Conservation (phyloP, 2,329 filamentous ascomycete species). For the Aspergillus uvarum region DNA sequence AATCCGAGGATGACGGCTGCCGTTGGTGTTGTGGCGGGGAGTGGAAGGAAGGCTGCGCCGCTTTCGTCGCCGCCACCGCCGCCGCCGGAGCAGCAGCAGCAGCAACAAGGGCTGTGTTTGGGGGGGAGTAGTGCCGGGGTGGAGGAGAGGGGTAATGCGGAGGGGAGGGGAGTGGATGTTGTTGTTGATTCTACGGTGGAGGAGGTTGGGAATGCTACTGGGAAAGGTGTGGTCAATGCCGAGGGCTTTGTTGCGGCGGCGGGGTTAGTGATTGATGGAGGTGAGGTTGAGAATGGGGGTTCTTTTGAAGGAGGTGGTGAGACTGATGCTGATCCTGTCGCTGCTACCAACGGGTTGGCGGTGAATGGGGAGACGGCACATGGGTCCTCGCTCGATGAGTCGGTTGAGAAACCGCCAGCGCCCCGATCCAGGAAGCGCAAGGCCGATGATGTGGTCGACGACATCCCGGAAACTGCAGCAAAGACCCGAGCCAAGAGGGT, state of each 20-base stretch:
- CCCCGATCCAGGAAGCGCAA: constrained; percentile 24
- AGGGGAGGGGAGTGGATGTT: not conserved
- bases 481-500: constrained; percentile 26
- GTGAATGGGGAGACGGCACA: not conserved
- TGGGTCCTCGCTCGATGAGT: too few species aligned
- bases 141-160: not conserved
- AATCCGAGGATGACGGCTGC: constrained; percentile 31
- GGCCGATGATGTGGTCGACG: constrained; percentile 13
- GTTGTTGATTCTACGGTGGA: not conserved
- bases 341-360: not conserved
- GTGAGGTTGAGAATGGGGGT: not conserved
- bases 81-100: not conserved
- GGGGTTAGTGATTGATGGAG: not conserved
- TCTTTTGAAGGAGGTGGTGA: too few species aligned
- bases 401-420: constrained; percentile 1
- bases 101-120: not conserved
- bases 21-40: constrained; percentile 21
- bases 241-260: not conserved
- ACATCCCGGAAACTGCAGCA: not conserved
- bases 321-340: not conserved
- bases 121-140: not conserved
- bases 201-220: not conserved
- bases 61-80: too few species aligned
- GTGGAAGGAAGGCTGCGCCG: not conserved
- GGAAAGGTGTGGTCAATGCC: not conserved